These are phyloP conservation scores for Schizosaccharomyces osmophilus DNA, from an alignment of 805 yeast species.

Conservation along the genomic window DNA sequence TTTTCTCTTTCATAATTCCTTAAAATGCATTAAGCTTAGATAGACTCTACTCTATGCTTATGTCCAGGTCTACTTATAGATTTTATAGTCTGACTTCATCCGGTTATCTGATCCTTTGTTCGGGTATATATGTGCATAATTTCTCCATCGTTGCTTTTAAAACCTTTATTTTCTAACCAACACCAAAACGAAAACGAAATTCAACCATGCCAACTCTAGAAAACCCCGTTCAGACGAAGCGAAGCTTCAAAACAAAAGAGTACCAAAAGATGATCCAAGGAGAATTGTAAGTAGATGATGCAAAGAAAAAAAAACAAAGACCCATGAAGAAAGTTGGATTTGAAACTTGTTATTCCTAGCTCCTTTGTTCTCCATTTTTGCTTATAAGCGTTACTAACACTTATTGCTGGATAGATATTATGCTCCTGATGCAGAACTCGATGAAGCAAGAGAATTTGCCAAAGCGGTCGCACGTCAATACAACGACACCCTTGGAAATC, in stretches of 20 bases:
- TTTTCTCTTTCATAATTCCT: too few relatives aligned
- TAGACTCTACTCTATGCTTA: too few relatives aligned
- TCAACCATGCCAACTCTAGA: too few relatives aligned
- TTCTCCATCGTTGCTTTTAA: too few relatives aligned
- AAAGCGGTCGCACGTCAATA: conserved; percentile 12
- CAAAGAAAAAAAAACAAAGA: not conserved
- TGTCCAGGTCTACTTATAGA: too few relatives aligned
- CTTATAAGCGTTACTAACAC: not conserved
- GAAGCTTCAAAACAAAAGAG: not conserved
- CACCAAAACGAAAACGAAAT: too few relatives aligned
- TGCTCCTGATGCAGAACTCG: conserved; percentile 12
- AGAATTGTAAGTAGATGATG: not conserved
- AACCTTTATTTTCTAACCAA: too few relatives aligned
- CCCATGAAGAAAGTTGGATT: not conserved
- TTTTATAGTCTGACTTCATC: too few relatives aligned
- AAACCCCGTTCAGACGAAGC: too few relatives aligned
- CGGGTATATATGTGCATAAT: too few relatives aligned
- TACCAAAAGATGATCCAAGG: not conserved
- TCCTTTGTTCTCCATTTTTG: not conserved
- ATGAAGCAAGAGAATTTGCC: conserved; percentile 11
- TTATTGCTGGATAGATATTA: conserved; percentile 14
- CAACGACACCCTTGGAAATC: conserved; percentile 12
- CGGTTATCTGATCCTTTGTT: too few relatives aligned
- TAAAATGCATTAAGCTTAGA: too few relatives aligned
- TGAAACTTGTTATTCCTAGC: not conserved